A percentile compares a stretch with the other conserved stretches of the same genome.
Conservation (phyloP, 1,284 basidiomycete genomes). For the Pseudozyma thailandica region DNA sequence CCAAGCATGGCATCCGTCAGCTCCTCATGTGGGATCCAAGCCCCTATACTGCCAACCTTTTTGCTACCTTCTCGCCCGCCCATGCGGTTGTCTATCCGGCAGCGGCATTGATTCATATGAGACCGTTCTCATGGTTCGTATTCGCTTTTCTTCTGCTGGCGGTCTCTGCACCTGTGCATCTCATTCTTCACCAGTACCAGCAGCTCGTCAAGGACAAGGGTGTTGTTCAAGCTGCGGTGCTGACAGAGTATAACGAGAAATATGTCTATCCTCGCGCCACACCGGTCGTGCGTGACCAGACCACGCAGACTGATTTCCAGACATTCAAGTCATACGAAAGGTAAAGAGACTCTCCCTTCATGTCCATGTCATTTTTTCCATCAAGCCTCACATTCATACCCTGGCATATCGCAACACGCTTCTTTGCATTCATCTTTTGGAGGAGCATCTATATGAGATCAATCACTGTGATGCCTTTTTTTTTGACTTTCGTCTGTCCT, state of each 20-base stretch:
- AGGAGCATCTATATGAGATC: background rate
- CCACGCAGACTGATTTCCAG: slow-evolving; percentile 36
- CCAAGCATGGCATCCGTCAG: slow-evolving; percentile 38
- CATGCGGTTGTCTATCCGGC: slow-evolving; percentile 39
- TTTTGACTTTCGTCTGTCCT: too few species aligned
- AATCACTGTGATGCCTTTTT: too few species aligned
- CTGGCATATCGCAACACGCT: background rate
- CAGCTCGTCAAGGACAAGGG: slow-evolving; percentile 52
- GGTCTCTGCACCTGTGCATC: slow-evolving; percentile 34
- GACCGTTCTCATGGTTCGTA: slow-evolving; percentile 26
- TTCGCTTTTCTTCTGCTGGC: slow-evolving; percentile 28
- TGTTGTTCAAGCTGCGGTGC: slow-evolving; percentile 49
- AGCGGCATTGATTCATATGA: slow-evolving; percentile 25
- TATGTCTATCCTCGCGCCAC: slow-evolving; percentile 54
- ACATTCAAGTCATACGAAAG: background rate
- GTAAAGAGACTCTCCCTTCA: too few species aligned
- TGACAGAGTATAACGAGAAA: slow-evolving; percentile 57
- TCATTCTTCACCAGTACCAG: slow-evolving; percentile 44
- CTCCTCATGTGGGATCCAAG: slow-evolving; percentile 47
- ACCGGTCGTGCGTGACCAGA: slow-evolving; percentile 49
- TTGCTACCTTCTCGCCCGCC: slow-evolving; percentile 41
- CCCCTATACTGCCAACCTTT: slow-evolving; percentile 37
- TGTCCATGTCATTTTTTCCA: background rate
- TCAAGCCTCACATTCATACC: background rate
- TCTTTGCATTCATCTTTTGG: background rate